phyloP scores from a whole-genome alignment of 306 rosid species.

The Elaeagnus macrophylla region DNA sequence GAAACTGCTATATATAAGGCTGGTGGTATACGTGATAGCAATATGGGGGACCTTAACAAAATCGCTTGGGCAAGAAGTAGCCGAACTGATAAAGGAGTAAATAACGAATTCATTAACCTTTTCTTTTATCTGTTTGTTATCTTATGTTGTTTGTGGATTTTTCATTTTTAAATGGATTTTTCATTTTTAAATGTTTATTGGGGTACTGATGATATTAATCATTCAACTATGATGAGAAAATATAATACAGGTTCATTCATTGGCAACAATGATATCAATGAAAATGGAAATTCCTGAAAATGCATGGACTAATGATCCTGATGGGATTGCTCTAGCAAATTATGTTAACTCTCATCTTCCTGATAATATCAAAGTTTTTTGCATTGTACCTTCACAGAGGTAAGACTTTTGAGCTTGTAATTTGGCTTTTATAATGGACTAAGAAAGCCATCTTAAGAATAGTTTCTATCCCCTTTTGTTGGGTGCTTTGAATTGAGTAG shows the following conservation, averaged over 20 bases:
- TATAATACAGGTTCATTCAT: slow-evolving; percentile 63
- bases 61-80: slow-evolving; percentile 91
- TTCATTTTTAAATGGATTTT: neutral
- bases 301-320: slow-evolving; percentile 67
- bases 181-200: neutral
- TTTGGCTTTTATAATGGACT: neutral
- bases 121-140: slow-evolving; percentile 4
- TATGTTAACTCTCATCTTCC: slow-evolving; percentile 67
- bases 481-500: neutral
- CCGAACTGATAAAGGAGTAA: slow-evolving; percentile 97
- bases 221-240: neutral
- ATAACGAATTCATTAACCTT: slow-evolving; percentile 8
- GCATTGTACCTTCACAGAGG: slow-evolving; percentile 78
- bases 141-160: neutral
- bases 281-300: slow-evolving; percentile 83
- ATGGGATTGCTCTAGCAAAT: slow-evolving; percentile 57
- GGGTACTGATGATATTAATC: slow-evolving; percentile 1
- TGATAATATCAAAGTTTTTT: slow-evolving; percentile 49
- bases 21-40: slow-evolving; percentile 74
- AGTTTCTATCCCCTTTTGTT: neutral
- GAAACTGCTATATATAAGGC: slow-evolving; percentile 78
- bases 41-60: slow-evolving; percentile 67
- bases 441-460: too few relatives aligned
- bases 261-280: slow-evolving; percentile 69
- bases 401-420: slow-evolving; percentile 24